Conservation (phyloP, 768 basidiomycete species). For the Rhodotorula paludigena region DNA sequence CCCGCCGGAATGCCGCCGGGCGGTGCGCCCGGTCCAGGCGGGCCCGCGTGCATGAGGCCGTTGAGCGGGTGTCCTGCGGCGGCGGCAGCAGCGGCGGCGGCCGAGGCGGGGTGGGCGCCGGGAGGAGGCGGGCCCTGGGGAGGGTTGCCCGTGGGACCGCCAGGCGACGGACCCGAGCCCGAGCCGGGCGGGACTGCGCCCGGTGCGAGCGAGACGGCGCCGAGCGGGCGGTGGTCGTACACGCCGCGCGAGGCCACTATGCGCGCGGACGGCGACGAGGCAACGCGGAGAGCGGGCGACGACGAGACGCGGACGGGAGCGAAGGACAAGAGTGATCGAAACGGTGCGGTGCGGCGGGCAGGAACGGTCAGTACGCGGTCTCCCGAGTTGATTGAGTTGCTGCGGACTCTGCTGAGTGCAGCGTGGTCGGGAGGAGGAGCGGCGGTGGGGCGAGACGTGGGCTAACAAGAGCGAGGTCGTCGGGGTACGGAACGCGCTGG, state of each 20-base stretch:
- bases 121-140: background rate
- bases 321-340: background rate
- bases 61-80: constrained; percentile 1
- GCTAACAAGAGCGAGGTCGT: too few relatives aligned
- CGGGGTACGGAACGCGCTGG: too few relatives aligned
- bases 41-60: constrained; percentile 4
- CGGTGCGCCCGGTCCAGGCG: background rate
- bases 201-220: constrained; percentile 11
- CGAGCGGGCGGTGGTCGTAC: constrained; percentile 27
- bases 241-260: constrained; percentile 2
- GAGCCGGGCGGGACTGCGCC: background rate
- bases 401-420: too few relatives aligned
- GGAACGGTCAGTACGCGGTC: too few relatives aligned
- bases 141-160: background rate
- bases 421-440: too few relatives aligned
- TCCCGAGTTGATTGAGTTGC: too few relatives aligned
- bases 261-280: background rate
- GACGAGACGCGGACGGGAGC: background rate
- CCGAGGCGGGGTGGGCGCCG: background rate
- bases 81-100: background rate
- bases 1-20: background rate
- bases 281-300: background rate
- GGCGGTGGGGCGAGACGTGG: too few relatives aligned
- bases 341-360: too few relatives aligned
- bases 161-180: background rate